These are phyloP conservation scores for Clonostachys rosea DNA, from an alignment of 2,329 filamentous ascomycete genomes.

Conservation along the genomic window DNA sequence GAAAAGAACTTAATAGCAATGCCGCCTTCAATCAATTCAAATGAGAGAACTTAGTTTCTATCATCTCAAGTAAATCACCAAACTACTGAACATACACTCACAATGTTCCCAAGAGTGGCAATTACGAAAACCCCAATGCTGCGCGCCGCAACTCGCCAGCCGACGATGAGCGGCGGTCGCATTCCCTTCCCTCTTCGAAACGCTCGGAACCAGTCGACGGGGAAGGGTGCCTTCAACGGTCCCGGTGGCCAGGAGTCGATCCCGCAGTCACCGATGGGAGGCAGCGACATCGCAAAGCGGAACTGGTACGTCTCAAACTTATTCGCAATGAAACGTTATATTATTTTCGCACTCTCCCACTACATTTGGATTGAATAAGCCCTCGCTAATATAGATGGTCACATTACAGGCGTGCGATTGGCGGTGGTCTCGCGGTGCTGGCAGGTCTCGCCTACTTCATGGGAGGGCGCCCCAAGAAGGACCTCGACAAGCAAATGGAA, in stretches of 20 bases:
- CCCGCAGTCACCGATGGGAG: constrained; percentile 15
- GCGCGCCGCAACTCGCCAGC: neutral
- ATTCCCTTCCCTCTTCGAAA: no score
- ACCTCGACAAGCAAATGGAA: neutral
- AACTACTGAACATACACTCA: no score
- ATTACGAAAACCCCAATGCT: neutral
- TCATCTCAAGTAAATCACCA: no score
- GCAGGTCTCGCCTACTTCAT: constrained; percentile 19
- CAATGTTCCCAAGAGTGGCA: no score
- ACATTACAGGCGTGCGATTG: constrained; percentile 1
- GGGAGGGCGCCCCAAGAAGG: constrained; percentile 8
- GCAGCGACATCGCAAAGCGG: constrained; percentile 17
- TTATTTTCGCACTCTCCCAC: neutral
- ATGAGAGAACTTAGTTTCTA: no score
- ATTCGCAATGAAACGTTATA: neutral
- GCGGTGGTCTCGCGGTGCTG: constrained; percentile 11
- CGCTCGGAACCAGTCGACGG: neutral
- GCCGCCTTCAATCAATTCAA: no score
- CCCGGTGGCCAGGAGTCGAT: constrained; percentile 25
- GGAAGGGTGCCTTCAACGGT: constrained; percentile 16
- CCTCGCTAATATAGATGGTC: neutral
- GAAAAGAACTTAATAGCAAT: no score
- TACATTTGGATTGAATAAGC: no score
- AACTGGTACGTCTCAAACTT: constrained; percentile 19
- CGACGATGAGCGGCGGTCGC: no score